Percentiles rank a stretch among this genome's conserved stretches.
phyloP scores from a whole-genome alignment of 2,329 filamentous ascomycete genomes.

The Hymenoscyphus linearis region DNA sequence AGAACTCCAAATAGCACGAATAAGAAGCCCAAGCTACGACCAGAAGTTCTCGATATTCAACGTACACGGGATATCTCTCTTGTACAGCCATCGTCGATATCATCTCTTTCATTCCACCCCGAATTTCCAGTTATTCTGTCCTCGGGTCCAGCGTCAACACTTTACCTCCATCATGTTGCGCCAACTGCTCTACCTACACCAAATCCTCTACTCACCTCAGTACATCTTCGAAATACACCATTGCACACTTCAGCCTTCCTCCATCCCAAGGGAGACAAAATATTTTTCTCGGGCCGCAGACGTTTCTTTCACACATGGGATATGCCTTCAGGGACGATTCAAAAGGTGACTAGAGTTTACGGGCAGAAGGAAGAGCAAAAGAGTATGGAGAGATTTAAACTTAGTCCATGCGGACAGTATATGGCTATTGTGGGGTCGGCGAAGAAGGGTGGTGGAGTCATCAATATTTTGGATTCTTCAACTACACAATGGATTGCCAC shows the following conservation, averaged over 20 bases:
- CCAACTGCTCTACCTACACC: constrained; percentile 69
- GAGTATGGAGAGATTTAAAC: constrained; percentile 83
- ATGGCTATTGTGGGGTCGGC: constrained; percentile 77
- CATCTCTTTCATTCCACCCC: constrained; percentile 84
- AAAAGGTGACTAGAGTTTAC: constrained; percentile 73
- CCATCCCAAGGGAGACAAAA: constrained; percentile 63
- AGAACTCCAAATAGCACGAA: constrained; percentile 38
- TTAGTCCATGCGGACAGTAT: constrained; percentile 81
- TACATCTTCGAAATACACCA: constrained; percentile 81
- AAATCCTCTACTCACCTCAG: constrained; percentile 84
- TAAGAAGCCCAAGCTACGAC: constrained; percentile 68
- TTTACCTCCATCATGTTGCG: constrained; percentile 85
- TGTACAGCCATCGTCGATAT: constrained; percentile 71
- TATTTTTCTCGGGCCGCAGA: constrained; percentile 83
- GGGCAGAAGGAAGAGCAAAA: constrained; percentile 77
- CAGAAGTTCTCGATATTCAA: constrained; percentile 87
- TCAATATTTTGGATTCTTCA: constrained; percentile 75
- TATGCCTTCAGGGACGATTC: constrained; percentile 71
- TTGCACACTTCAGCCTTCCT: constrained; percentile 80
- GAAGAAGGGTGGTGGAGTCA: constrained; percentile 77
- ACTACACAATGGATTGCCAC: constrained; percentile 86
- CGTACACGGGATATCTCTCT: constrained; percentile 80
- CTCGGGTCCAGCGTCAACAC: constrained; percentile 75
- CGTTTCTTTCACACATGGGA: constrained; percentile 96
- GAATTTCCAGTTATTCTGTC: constrained; percentile 83